Base-by-base conservation (phyloP, 768 basidiomycete genomes). In the Pisolithus sp. region DNA sequence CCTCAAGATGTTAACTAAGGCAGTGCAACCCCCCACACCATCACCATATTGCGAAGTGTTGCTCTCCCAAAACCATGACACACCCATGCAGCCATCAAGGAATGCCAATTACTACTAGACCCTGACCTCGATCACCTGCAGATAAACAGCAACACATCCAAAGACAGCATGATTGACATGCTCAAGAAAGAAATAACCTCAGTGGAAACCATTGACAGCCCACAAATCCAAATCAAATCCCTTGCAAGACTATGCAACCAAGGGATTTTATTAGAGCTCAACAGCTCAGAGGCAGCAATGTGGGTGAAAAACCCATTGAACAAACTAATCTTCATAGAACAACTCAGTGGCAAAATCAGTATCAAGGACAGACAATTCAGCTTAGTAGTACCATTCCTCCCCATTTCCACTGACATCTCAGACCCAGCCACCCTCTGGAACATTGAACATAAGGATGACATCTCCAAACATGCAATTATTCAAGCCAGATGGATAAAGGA, bases 401-500 rank as follows among this genome's bases (percentile, higher is more conserved):
- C 66, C 0, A 51, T 57, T 0, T 21, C 49, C 0, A 59, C 62
- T 43, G 47, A 56, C 37, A 55, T 59, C 0, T 37, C n/a, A 15
- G 10, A 39, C 6, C 38, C 49, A 4, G 21, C 28, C 0, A 48
- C 21, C 0, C 26, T 58, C 7, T n/a, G 41, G 1, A n/a, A 7
- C 7, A 36, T 62, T 0, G 66, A 68, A 36, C 13, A 44, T 0
- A 52, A 53, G n/a, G 64, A 56, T 26, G 42, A 40, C 20, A 36
- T 65, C 0, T 20, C 23, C 5, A 1, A 24, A 0, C 49, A 52
- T 0, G 23, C 40, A 5, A 55, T 70, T 2, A 26, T 30, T 0
- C n/a, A 21, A 4, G 61, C 60, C 2, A 48, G 54, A 7, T 73
- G 55, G 59, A 62, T 71, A 17, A 70, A 70, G 42, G 56, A 63